Percentiles rank a stretch among this genome's conserved stretches.
phyloP scores from a whole-genome alignment of 2,329 filamentous ascomycete species.

The Beauveria bassiana region DNA sequence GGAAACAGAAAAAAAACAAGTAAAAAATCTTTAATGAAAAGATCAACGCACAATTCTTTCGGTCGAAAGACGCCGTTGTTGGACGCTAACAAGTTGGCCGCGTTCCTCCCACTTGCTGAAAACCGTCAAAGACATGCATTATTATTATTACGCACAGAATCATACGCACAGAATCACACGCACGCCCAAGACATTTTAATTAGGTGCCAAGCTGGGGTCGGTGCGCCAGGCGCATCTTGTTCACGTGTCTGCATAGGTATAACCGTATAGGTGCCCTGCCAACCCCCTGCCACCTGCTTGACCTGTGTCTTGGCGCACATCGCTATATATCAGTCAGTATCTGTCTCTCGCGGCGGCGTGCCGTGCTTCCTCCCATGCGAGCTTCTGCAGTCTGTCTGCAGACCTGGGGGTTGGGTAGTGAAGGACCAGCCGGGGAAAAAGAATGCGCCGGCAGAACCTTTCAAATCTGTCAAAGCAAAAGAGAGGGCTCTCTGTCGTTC shows the following conservation, averaged over 20 bases:
- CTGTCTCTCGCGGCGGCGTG: background rate
- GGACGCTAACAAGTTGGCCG: background rate
- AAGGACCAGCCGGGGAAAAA: background rate
- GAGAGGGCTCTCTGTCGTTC: background rate
- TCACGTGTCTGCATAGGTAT: too few relatives aligned
- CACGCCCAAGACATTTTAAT: background rate
- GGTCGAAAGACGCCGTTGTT: background rate
- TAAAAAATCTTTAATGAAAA: background rate
- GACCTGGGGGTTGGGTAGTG: background rate
- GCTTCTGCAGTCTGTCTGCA: background rate
- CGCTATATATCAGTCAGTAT: too few relatives aligned
- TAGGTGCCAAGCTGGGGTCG: background rate
- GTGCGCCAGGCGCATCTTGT: conserved; percentile 3
- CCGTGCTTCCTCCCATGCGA: background rate
- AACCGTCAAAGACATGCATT: background rate
- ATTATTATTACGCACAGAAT: background rate
- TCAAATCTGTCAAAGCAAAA: background rate
- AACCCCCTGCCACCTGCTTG: too few relatives aligned
- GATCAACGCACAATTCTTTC: too few relatives aligned
- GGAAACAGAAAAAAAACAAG: background rate
- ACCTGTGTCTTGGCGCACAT: too few relatives aligned
- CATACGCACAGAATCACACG: background rate
- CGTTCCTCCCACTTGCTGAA: background rate
- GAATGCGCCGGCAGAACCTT: background rate
- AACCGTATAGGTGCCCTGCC: too few relatives aligned